Evolutionary conservation across 352 stramenopile genomes (phyloP).

Genomic region (Pythium grandisporangium): DNA sequence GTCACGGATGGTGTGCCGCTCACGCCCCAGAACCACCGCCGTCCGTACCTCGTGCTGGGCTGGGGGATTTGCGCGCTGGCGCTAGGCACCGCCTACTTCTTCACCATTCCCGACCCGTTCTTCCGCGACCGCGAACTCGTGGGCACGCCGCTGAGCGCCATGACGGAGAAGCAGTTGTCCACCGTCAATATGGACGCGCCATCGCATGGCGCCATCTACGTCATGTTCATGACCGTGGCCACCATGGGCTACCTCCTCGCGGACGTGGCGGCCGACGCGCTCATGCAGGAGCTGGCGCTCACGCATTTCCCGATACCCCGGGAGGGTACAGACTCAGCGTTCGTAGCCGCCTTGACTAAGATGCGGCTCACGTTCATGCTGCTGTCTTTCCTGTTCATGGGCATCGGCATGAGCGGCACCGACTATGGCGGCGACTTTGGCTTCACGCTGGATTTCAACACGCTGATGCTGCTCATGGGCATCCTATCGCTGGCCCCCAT

Average conservation of each 20-base stretch:
- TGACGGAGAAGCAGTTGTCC: constrained; percentile 17
- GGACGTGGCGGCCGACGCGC: constrained; percentile 61
- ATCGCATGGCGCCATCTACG: constrained; percentile 28
- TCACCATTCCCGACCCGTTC: constrained; percentile 31
- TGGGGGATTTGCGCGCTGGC: constrained; percentile 24
- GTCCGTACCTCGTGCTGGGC: constrained; percentile 26
- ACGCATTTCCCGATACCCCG: constrained; percentile 1
- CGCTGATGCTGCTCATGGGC: constrained; percentile 31
- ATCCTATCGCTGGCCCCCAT: constrained; percentile 19
- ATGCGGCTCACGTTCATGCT: constrained; percentile 26
- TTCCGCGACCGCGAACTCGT: constrained; percentile 24
- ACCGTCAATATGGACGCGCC: constrained; percentile 34
- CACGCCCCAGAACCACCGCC: constrained; percentile 11
- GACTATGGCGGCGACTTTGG: constrained; percentile 52
- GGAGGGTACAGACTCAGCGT: constrained; percentile 11
- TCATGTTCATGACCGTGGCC: constrained; percentile 59
- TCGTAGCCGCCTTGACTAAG: constrained; percentile 24
- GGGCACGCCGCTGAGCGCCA: constrained; percentile 9
- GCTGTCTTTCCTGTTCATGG: constrained; percentile 40
- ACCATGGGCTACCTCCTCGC: constrained; percentile 68
- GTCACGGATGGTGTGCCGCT: constrained; percentile 24
- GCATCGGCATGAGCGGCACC: constrained; percentile 41
- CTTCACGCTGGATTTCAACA: constrained; percentile 35
- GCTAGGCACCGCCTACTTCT: constrained; percentile 23
- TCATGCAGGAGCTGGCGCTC: constrained; percentile 30